Evolutionary conservation across 345 rosid species (phyloP), one percentile per base, ranked within the genome.

Genomic region (Gossypium raimondii): DNA sequence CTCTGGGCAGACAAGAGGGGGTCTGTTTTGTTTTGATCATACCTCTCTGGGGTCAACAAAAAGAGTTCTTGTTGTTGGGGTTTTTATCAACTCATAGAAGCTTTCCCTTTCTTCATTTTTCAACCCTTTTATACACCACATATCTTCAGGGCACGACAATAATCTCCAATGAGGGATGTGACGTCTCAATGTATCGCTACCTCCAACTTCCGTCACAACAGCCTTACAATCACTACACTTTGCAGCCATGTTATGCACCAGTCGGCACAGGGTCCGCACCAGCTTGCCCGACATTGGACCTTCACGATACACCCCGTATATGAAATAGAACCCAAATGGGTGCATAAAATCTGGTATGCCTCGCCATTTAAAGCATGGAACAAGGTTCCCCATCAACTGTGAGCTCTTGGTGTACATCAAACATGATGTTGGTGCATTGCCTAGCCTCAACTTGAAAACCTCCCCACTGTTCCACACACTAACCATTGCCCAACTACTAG

Each of bases 31-130:
- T 62, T 72, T 18, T 34, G 20, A 56, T 79, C 79, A 89, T 45
- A 90, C 92, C 81, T 92, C 97, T 82, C 97, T 86, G 18, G 97
- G 97, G 83, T 92, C 97, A 73, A 92, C 96, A 82, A 92, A 92
- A 78, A 92, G 86, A 47, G 87, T 69, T n/a, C 76, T 72, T 72
- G 83, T 63, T 6, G 84, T 75, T 61, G 85, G 74, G 52, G 78
- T 38, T 65, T 50, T 71, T 14, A 81, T 79, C 76, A 83, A 69
- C 63, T 82, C 84, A 64, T 58, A 59, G 67, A 77, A 29, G 25
- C 17, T 25, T 61, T 71, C 79, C 16, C 70, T 70, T 70, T 81
- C 80, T 52, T 78, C 86, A 44, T 60, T 75, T 80, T 82, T 82
- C 87, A 92, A 65, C 16, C 86, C 80, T 76, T 90, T 92, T 56